Evolutionary conservation across 1,284 basidiomycete species (phyloP), one percentile per base, ranked within the genome.

Genomic region (Jaminaea rosea): DNA sequence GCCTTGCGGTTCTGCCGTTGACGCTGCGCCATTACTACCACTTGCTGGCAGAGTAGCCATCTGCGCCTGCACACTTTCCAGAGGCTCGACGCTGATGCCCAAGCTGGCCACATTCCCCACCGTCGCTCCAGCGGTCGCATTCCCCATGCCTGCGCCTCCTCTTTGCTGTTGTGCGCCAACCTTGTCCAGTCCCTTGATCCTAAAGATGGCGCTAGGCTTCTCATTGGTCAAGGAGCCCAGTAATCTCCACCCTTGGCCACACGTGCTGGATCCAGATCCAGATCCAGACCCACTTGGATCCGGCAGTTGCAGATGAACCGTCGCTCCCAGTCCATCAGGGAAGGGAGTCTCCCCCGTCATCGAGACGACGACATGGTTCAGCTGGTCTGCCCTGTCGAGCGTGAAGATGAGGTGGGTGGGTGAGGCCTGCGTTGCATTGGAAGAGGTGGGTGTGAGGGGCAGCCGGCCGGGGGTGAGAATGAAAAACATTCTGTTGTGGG

Each of bases 401-500:
- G 49, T 39, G 48, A 73, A 73, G 37, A 73, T 54, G 46, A 60
- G 60, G 49, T 73, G 69, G 3, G 70, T 73, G n/a, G n/a, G n/a
- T n/a, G n/a, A n/a, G n/a, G n/a, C n/a, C n/a, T 48, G 60, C 63
- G 44, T 72, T 69, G 26, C 72, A 61, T 48, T 72, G 69, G 49
- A 67, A 63, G 15, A 64, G 62, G 4, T 49, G 42, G 5, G 64
- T 50, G 7, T 69, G 60, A 10, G n/a, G n/a, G 69, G 69, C 10
- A 73, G 59, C 7, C 68, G 59, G 11, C 69, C 69, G 3, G 71
- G 66, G 1, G 68, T 59, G 36, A 73, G 59, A 24, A 65, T 57
- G n/a, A 66, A 68, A 50, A 73, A 73, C 71, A 73, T 73, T 7
- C 34, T 21, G n/a, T n/a, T n/a, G n/a, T n/a, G n/a, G n/a, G n/a